These are phyloP conservation scores for Dendrobium huoshanense DNA, from an alignment of 106 monocot species.

Conservation along the genomic window DNA sequence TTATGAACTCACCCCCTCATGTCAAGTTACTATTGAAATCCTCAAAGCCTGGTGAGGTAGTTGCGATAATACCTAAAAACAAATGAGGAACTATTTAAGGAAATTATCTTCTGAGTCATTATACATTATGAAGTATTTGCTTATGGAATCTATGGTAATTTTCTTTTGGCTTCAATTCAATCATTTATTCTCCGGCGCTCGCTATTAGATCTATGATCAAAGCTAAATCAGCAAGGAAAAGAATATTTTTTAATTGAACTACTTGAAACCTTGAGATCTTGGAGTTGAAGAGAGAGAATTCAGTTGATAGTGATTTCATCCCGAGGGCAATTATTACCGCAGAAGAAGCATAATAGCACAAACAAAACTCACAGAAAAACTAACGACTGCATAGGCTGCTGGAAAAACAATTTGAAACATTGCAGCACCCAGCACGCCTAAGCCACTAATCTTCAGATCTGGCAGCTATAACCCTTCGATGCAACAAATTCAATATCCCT, in stretches of 20 bases:
- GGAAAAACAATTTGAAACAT: neutral
- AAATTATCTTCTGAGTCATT: neutral
- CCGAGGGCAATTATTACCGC: neutral
- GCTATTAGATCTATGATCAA: neutral
- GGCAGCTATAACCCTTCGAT: neutral
- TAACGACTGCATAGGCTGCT: neutral
- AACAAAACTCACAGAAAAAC: neutral
- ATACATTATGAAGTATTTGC: neutral
- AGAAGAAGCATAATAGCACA: neutral
- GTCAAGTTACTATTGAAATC: neutral
- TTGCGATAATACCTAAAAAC: neutral
- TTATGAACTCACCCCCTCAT: neutral
- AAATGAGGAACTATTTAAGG: neutral
- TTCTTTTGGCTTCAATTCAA: neutral
- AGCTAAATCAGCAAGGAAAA: neutral
- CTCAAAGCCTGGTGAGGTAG: neutral
- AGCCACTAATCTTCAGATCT: neutral
- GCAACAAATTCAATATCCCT: neutral
- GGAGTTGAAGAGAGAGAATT: neutral
- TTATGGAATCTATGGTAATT: neutral
- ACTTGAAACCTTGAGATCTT: neutral
- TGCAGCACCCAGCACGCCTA: neutral
- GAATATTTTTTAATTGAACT: neutral
- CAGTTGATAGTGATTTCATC: neutral
- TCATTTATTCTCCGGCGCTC: neutral